Conservation (phyloP, 768 basidiomycete genomes). For the Solioccasus polychromus region DNA sequence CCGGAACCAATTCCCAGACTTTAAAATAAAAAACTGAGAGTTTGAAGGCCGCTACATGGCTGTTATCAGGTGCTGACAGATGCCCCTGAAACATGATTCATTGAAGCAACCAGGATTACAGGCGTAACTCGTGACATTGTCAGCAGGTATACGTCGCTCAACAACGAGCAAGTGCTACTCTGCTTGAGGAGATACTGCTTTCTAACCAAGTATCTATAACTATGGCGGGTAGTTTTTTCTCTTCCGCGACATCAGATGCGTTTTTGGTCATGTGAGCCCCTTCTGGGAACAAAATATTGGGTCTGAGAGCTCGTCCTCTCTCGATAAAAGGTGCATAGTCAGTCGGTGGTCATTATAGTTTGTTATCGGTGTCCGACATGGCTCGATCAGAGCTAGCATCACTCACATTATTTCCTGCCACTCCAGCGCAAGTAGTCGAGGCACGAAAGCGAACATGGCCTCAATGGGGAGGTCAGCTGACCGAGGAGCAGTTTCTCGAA, state of each 20-base stretch:
- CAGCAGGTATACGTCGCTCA: too few species aligned
- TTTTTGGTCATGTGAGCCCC: not conserved
- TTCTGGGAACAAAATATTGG: constrained; percentile 2
- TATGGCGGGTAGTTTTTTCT: not conserved
- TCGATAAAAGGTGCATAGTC: not conserved
- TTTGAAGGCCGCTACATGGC: not conserved
- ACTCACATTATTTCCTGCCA: constrained; percentile 48
- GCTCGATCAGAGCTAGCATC: constrained; percentile 13
- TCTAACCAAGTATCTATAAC: too few species aligned
- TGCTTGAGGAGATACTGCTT: too few species aligned
- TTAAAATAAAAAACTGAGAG: not conserved
- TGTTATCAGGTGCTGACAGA: too few species aligned
- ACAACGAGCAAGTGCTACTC: too few species aligned
- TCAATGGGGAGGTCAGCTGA: constrained; percentile 45
- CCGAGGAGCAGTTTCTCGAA: constrained; percentile 44
- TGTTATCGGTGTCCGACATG: constrained; percentile 1
- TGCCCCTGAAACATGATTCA: too few species aligned
- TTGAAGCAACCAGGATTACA: too few species aligned
- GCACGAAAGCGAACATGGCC: constrained; percentile 38
- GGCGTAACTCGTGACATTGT: too few species aligned
- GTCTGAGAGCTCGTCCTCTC: not conserved
- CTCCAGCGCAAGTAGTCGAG: constrained; percentile 41
- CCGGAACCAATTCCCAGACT: not conserved
- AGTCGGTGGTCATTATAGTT: not conserved
- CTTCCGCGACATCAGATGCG: not conserved